These are phyloP conservation scores for Fusarium sp. DNA, from an alignment of 2,329 filamentous ascomycete genomes.

Conservation along the genomic window DNA sequence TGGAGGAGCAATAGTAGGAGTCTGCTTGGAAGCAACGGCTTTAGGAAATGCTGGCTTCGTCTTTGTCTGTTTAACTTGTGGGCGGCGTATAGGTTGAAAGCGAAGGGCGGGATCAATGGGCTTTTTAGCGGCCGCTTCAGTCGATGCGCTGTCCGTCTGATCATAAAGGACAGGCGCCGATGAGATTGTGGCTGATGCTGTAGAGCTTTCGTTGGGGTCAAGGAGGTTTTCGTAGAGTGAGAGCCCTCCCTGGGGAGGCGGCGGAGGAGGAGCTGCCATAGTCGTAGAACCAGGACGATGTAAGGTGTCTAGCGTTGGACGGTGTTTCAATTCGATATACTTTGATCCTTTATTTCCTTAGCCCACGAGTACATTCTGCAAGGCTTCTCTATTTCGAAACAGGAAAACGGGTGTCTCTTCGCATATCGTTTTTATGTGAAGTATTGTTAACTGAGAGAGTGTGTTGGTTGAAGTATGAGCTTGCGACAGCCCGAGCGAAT, in stretches of 20 bases:
- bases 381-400: not conserved
- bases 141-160: slow-evolving; percentile 58
- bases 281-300: not conserved
- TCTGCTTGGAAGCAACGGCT: slow-evolving; percentile 48
- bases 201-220: slow-evolving; percentile 64
- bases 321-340: not conserved
- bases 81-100: slow-evolving; percentile 88
- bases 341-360: not conserved
- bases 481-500: slow-evolving; percentile 14
- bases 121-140: slow-evolving; percentile 69
- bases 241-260: slow-evolving; percentile 62
- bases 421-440: not conserved
- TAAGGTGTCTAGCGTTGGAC: not conserved
- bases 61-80: slow-evolving; percentile 69
- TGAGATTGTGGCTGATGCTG: slow-evolving; percentile 73
- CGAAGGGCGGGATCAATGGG: slow-evolving; percentile 71
- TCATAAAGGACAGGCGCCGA: slow-evolving; percentile 80
- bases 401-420: not conserved
- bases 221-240: slow-evolving; percentile 89
- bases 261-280: slow-evolving; percentile 49
- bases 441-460: not conserved
- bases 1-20: slow-evolving; percentile 47
- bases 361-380: not conserved
- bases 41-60: slow-evolving; percentile 71
- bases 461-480: not conserved